Evolutionary conservation across 75 land plant genomes (phyloP), one percentile per base, ranked within the genome.

Genomic region (Pinus tabuliformis): DNA sequence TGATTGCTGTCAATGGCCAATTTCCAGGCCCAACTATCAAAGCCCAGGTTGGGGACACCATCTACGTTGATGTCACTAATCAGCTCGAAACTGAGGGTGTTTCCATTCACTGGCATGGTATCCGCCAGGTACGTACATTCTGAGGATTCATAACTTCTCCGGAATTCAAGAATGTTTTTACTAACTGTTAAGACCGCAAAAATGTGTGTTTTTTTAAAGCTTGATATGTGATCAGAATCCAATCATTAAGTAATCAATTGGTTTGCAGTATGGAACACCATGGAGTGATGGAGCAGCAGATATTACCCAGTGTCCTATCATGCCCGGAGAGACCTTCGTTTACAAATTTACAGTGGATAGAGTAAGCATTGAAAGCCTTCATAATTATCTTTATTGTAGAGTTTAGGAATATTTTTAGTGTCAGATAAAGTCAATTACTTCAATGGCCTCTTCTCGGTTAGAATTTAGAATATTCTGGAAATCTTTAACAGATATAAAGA

Each of bases 21-120:
- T 85, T 57, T 18, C 86, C 86, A 13, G 86, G 77, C 12, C 86
- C 86, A 5, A 78, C 85, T 0, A 73, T 85, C 49, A 59, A 65
- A 13, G 86, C 86, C 28, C 62, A 45, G 26, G 77, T 18, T 3
- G 81, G 86, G 9, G 86, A 85, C 60, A 74, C 77, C 22, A 56
- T 85, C 61, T 36, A 30, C 17, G 86, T 85, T 15, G 62, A 74
- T 5, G n/a, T 85, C 30, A 42, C 57, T 15, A 85, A 83, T 22
- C 20, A 7, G 4, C 59, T 95, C 65, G 62, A 83, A 17, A 87
- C 95, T 4, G 93, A 95, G 77, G 84, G 85, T 72, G 75, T 87
- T 9, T 88, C 84, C 36, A 86, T 95, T 73, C 98, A 95, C 62
- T 92, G 95, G 96, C 94, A 95, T 72, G 97, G 97, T 17, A 94